Conservation (phyloP, 257 asterid species). For the Cruciata laevipes region DNA sequence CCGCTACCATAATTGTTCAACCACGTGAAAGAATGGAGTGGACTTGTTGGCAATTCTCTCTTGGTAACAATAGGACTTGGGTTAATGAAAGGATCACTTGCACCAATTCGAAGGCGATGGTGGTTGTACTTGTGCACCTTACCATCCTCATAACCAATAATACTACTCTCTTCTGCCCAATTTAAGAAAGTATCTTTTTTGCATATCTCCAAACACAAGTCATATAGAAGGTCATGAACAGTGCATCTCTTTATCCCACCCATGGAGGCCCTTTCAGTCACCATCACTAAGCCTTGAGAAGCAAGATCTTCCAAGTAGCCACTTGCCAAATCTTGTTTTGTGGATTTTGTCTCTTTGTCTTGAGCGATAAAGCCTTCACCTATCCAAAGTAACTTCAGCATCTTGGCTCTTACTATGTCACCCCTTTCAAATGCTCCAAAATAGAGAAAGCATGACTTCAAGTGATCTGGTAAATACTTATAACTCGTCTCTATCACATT, state of each 20-base stretch:
- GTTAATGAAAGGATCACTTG: too few relatives aligned
- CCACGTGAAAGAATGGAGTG: not conserved
- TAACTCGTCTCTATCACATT: not conserved
- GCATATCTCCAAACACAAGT: not conserved
- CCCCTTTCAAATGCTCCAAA: not conserved
- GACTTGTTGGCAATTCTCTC: not conserved
- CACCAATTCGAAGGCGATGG: not conserved
- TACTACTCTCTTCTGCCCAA: not conserved
- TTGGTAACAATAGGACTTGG: not conserved
- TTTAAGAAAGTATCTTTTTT: not conserved
- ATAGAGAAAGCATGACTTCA: not conserved
- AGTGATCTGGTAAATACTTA: not conserved
- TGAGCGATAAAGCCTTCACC: not conserved
- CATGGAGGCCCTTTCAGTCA: not conserved
- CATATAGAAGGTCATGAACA: not conserved
- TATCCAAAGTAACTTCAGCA: not conserved
- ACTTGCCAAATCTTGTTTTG: not conserved
- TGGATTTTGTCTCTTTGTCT: not conserved
- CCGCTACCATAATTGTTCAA: too few relatives aligned
- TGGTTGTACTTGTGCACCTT: too few relatives aligned
- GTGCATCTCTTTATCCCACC: not conserved
- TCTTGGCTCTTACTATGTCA: not conserved
- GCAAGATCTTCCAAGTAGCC: not conserved
- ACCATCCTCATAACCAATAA: too few relatives aligned
- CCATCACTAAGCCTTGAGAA: not conserved